phyloP scores from a whole-genome alignment of 345 rosid genomes.

The Brassica incana region DNA sequence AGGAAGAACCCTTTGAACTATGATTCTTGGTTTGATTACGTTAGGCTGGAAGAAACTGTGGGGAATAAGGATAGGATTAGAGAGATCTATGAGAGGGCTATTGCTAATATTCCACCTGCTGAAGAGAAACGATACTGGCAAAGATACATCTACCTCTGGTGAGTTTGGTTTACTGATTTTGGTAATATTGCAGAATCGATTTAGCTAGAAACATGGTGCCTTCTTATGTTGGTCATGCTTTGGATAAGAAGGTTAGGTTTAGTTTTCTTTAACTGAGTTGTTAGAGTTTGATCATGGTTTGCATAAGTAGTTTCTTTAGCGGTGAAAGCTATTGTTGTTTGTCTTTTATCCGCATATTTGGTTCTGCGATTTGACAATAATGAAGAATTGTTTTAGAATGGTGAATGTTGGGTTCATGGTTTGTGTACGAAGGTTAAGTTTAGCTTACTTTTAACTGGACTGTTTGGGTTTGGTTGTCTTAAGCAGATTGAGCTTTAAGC shows the following conservation, averaged over 20 bases:
- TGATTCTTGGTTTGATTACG: conserved; percentile 15
- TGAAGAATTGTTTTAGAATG: neutral
- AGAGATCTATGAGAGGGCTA: conserved; percentile 4
- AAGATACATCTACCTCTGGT: conserved; percentile 14
- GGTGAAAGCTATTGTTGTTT: too few relatives aligned
- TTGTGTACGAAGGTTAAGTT: neutral
- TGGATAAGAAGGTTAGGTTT: neutral
- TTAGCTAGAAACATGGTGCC: neutral
- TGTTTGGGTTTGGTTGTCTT: neutral
- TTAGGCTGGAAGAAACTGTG: neutral
- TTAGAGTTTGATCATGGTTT: neutral
- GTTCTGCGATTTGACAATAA: too few relatives aligned
- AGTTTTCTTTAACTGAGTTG: neutral
- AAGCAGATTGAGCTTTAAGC: neutral
- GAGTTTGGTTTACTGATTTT: neutral
- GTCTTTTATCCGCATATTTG: too few relatives aligned
- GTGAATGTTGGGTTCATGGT: neutral
- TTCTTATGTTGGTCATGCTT: neutral
- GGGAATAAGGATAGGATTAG: conserved; percentile 6
- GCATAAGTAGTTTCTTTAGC: too few relatives aligned
- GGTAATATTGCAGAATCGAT: neutral
- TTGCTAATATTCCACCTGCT: conserved; percentile 12
- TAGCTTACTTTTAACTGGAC: neutral
- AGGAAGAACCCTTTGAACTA: conserved; percentile 9
- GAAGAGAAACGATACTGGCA: conserved; percentile 16